Evolutionary conservation across 2,329 filamentous ascomycete species (phyloP).

Genomic region (Aspergillus sp.): DNA sequence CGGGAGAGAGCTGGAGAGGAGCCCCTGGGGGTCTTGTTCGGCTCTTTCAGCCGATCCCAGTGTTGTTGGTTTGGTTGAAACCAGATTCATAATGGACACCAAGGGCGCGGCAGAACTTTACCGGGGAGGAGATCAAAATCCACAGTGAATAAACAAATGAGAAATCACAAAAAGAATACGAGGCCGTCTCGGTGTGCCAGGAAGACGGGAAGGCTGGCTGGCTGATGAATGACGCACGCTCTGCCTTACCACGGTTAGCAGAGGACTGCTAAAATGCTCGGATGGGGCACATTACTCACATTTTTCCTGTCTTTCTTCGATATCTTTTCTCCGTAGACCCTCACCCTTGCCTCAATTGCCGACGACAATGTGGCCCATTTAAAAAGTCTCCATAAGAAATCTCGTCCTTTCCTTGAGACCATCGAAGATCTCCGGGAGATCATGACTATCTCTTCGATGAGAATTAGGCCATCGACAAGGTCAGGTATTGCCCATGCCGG

Average conservation of each 20-base stretch:
- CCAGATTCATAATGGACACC: not conserved
- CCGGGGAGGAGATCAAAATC: not conserved
- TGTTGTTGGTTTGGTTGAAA: not conserved
- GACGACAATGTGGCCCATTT: not conserved
- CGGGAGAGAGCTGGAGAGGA: slow-evolving; percentile 6
- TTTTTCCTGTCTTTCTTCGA: slow-evolving; percentile 1
- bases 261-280: slow-evolving; percentile 4
- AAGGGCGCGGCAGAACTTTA: not conserved
- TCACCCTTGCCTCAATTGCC: not conserved
- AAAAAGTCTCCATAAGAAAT: not conserved
- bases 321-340: not conserved
- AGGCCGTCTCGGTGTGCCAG: not conserved
- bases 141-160: not conserved
- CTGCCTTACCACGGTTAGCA: slow-evolving; percentile 12
- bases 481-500: not conserved
- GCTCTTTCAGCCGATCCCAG: no score
- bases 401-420: not conserved
- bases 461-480: not conserved
- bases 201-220: slow-evolving; percentile 7
- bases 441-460: not conserved
- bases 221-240: slow-evolving; percentile 15
- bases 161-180: slow-evolving; percentile 1
- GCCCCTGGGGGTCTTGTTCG: not conserved
- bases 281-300: slow-evolving; percentile 2
- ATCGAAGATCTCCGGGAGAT: not conserved